A percentile compares a stretch with the other conserved stretches of the same genome.
Evolutionary conservation across 441 rosid genomes (phyloP).

Genomic region (Euphorbia neoarborescens): DNA sequence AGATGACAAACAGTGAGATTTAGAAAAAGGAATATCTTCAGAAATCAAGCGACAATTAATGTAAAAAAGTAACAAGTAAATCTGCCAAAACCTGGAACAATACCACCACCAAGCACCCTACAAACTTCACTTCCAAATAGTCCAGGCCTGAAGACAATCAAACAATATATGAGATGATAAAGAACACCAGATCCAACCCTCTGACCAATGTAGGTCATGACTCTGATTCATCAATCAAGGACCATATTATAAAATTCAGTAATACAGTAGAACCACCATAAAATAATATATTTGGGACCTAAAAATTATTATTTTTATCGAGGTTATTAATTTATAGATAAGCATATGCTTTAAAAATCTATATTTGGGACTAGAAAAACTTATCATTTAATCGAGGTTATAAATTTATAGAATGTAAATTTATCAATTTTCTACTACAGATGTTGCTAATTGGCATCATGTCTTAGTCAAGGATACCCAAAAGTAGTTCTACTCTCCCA

Average conservation of each 20-base stretch:
- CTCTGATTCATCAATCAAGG: not conserved
- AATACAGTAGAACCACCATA: too few relatives aligned
- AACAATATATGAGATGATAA: constrained; percentile 13
- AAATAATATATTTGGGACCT: too few relatives aligned
- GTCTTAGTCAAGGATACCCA: constrained; percentile 3
- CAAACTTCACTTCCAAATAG: constrained; percentile 71
- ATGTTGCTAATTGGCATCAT: not conserved
- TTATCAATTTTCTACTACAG: too few relatives aligned
- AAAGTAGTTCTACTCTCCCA: not conserved
- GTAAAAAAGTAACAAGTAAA: constrained; percentile 11
- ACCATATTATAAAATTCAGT: not conserved
- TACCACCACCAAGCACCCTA: constrained; percentile 93
- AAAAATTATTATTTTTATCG: too few relatives aligned
- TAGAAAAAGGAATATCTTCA: constrained; percentile 10
- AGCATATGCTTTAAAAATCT: too few relatives aligned
- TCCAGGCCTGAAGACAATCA: constrained; percentile 46
- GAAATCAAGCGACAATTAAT: not conserved
- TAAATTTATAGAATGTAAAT: too few relatives aligned
- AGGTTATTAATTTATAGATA: too few relatives aligned
- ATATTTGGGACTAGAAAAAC: too few relatives aligned
- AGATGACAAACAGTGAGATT: not conserved
- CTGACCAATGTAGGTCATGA: not conserved
- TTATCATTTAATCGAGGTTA: too few relatives aligned
- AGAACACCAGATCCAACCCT: not conserved
- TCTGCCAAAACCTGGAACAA: constrained; percentile 68